Evolutionary conservation across 108 stramenopile species (phyloP).

Genomic region (Chaetoceros tenuissimus): DNA sequence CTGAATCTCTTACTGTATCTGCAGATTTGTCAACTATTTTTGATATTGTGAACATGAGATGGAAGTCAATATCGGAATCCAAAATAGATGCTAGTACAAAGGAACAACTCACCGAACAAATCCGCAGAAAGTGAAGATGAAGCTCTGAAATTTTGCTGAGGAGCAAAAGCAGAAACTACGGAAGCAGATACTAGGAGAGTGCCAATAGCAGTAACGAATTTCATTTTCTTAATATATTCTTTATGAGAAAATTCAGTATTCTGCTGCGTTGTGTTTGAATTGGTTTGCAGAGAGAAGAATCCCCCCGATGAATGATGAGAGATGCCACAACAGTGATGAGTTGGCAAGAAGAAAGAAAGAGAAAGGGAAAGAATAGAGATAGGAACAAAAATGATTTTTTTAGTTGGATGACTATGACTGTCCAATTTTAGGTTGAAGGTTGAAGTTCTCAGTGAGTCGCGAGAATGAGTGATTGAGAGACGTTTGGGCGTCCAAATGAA

Average conservation of each 20-base stretch:
- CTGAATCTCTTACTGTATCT: constrained; percentile 14
- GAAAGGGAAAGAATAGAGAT: not conserved
- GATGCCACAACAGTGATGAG: not conserved
- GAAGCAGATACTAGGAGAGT: not conserved
- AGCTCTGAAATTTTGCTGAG: not conserved
- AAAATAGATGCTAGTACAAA: not conserved
- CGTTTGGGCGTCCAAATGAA: too few relatives aligned
- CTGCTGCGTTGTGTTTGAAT: not conserved
- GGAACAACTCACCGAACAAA: not conserved
- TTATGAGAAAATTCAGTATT: not conserved
- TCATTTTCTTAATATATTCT: too few relatives aligned
- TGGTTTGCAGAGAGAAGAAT: not conserved
- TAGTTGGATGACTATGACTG: too few relatives aligned
- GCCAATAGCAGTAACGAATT: not conserved
- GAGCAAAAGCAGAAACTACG: not conserved
- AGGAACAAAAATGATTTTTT: too few relatives aligned
- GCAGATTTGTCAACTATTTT: not conserved
- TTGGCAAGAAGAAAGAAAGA: not conserved
- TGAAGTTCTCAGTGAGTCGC: too few relatives aligned
- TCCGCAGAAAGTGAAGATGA: not conserved
- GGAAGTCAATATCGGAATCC: not conserved
- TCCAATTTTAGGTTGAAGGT: too few relatives aligned
- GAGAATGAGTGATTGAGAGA: too few relatives aligned
- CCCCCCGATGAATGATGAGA: not conserved
- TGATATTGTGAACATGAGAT: not conserved